A percentile compares a stretch with the other conserved stretches of the same genome.
Evolutionary conservation across 1,284 basidiomycete species (phyloP).

Genomic region (Moesziomyces aphidis): DNA sequence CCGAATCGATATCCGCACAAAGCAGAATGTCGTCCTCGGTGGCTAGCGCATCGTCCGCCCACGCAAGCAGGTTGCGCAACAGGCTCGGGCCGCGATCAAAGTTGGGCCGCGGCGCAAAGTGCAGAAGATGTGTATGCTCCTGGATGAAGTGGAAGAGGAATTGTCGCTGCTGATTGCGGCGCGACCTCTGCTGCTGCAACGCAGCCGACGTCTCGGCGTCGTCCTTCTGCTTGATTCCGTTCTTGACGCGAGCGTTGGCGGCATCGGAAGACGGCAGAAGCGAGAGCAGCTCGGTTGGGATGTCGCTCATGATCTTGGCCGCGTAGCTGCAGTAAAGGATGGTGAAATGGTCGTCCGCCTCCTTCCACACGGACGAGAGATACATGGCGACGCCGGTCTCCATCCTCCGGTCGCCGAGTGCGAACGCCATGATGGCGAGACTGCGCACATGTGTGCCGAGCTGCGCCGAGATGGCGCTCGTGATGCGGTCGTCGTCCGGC

Average conservation of each 20-base stretch:
- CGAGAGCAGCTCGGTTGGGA: slow-evolving; percentile 40
- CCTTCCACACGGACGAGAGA: slow-evolving; percentile 50
- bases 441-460: slow-evolving; percentile 41
- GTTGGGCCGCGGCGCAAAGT: slow-evolving; percentile 49
- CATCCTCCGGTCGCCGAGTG: slow-evolving; percentile 35
- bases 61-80: slow-evolving; percentile 38
- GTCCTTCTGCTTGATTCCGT: slow-evolving; percentile 4
- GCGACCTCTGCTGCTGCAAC: slow-evolving; percentile 15
- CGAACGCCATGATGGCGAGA: slow-evolving; percentile 38
- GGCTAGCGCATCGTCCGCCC: slow-evolving; percentile 32
- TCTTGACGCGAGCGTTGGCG: slow-evolving; percentile 5
- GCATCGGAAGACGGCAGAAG: slow-evolving; percentile 21
- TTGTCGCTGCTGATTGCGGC: slow-evolving; percentile 37
- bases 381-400: slow-evolving; percentile 49
- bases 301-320: slow-evolving; percentile 51
- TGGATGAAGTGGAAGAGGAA: slow-evolving; percentile 54
- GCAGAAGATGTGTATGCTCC: slow-evolving; percentile 45
- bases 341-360: slow-evolving; percentile 47
- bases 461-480: slow-evolving; percentile 21
- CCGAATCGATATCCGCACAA: slow-evolving; percentile 48
- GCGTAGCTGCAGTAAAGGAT: slow-evolving; percentile 51
- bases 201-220: slow-evolving; percentile 4
- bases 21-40: slow-evolving; percentile 44
- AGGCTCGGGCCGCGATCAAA: slow-evolving; percentile 43
- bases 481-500: slow-evolving; percentile 26